Base-by-base conservation (phyloP, 225 moss, liverwort and hornwort species). In the Physcomitrium patens region DNA sequence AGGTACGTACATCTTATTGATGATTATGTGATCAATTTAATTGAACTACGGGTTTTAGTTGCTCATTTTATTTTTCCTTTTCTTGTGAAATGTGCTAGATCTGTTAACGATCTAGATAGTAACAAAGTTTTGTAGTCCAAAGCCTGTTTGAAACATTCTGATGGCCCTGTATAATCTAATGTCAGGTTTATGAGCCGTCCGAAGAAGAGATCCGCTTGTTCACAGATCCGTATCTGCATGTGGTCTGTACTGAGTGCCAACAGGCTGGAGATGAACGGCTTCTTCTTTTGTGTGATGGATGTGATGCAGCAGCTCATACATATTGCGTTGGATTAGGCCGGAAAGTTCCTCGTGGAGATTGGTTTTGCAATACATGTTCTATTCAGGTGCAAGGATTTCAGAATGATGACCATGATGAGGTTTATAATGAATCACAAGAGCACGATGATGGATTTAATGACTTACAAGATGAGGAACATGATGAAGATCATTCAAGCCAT, bases 181-280 rank as follows among this genome's bases (percentile, higher is more conserved):
- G 87, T 81, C 86, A 96, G 96, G 96, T 96, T 16, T 94, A 96
- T 71, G 93, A 92, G 79, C 96, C 94, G 23, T 92, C 96, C 8
- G 96, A 96, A 78, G 96, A 96, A 83, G 96, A 96, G 73, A 92
- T 96, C 71, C 94, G 86, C 11, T 73, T 89, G 20, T 89, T 96
- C 60, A 81, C 89, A 12, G 96, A 96, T 80, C 96, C 96, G 10
- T 94, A 96, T 78, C 78, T 89, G 67, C 82, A 92, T 63, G 92
- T 94, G 49, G 92, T 91, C 24, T 96, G 96, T 75, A 76, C 73
- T n/a, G 90, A 94, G 74, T 96, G 96, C 75, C 96, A 96, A 46
- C 91, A 96, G 80, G 91, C 96, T 74, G 96, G 96, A 75, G 92
- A 96, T 55, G 96, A 96, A 64, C 86, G 91, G 2, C 83, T 96